phyloP scores from a whole-genome alignment of 208 protist species.

The Acanthamoeba castellanii region DNA sequence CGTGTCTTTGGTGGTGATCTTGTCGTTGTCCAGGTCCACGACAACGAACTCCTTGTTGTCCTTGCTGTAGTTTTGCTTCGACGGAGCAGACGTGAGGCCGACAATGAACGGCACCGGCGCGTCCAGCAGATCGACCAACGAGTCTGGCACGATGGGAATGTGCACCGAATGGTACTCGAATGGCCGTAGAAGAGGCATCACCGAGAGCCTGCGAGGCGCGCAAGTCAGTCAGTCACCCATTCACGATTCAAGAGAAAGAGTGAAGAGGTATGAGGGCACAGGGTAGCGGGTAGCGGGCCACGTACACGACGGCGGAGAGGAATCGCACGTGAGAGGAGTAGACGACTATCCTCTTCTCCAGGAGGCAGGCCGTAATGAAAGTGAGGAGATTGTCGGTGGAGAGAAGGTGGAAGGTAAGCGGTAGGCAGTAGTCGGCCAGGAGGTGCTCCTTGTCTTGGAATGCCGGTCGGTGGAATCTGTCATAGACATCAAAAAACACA shows the following conservation, averaged over 20 bases:
- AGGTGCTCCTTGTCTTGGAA: constrained; percentile 58
- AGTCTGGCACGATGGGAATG: constrained; percentile 43
- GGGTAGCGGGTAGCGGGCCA: background rate
- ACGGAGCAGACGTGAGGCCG: constrained; percentile 11
- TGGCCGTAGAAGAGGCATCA: constrained; percentile 42
- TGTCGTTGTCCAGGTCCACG: constrained; percentile 65
- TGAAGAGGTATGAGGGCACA: background rate
- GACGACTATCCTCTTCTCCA: constrained; percentile 34
- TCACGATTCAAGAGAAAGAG: background rate
- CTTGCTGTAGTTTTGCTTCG: constrained; percentile 19
- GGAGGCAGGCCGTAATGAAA: constrained; percentile 45
- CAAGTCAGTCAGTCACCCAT: background rate
- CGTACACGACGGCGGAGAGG: constrained; percentile 61
- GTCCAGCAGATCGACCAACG: constrained; percentile 16
- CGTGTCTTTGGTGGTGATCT: constrained; percentile 33
- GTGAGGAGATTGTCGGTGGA: constrained; percentile 58
- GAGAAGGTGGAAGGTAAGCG: constrained; percentile 63
- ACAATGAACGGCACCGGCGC: constrained; percentile 50
- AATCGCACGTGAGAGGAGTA: constrained; percentile 30
- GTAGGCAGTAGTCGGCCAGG: constrained; percentile 6
- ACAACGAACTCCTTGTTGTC: constrained; percentile 42
- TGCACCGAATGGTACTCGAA: constrained; percentile 37
- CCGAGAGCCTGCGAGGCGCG: background rate
- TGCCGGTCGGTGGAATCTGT: constrained; percentile 39
- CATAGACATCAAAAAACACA: background rate